Conservation (phyloP, 2,329 filamentous ascomycete genomes). For the Leptoxyphium fumago region DNA sequence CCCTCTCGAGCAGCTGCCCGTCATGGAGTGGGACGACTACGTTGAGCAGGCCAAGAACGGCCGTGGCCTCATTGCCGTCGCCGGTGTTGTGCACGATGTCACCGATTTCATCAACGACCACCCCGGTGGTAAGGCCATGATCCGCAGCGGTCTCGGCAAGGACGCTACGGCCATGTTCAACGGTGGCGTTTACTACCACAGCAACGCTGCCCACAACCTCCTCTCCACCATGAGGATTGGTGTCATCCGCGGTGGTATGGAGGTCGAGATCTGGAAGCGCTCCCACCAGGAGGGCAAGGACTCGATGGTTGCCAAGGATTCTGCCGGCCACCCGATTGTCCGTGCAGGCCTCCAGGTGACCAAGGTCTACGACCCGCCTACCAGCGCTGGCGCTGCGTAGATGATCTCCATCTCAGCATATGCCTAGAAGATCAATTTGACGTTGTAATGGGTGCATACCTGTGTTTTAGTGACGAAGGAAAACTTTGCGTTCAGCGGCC, state of each 20-base stretch:
- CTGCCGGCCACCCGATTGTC: constrained; percentile 65
- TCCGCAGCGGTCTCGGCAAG: constrained; percentile 68
- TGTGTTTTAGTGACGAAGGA: background rate
- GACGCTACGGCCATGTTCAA: constrained; percentile 86
- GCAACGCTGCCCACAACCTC: constrained; percentile 78
- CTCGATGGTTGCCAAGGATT: constrained; percentile 65
- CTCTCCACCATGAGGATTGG: constrained; percentile 78
- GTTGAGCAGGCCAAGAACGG: constrained; percentile 64
- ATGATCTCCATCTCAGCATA: constrained; percentile 1
- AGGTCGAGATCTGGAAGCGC: constrained; percentile 88
- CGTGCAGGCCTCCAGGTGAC: constrained; percentile 77
- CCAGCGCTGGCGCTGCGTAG: constrained; percentile 71
- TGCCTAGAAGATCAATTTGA: no score
- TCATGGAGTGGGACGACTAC: constrained; percentile 78
- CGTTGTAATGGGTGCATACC: no score
- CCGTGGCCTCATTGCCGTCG: constrained; percentile 60
- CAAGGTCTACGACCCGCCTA: constrained; percentile 63
- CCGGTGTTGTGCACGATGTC: constrained; percentile 76
- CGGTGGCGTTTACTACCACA: constrained; percentile 79
- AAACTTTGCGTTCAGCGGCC: background rate
- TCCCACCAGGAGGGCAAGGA: constrained; percentile 75
- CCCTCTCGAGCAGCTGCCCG: constrained; percentile 70
- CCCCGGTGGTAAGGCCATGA: constrained; percentile 80
- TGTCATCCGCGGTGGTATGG: constrained; percentile 72
- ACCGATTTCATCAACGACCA: constrained; percentile 76